Evolutionary conservation across 306 rosid genomes (phyloP), one percentile per base, ranked within the genome.

Genomic region (Clitoria ternatea): DNA sequence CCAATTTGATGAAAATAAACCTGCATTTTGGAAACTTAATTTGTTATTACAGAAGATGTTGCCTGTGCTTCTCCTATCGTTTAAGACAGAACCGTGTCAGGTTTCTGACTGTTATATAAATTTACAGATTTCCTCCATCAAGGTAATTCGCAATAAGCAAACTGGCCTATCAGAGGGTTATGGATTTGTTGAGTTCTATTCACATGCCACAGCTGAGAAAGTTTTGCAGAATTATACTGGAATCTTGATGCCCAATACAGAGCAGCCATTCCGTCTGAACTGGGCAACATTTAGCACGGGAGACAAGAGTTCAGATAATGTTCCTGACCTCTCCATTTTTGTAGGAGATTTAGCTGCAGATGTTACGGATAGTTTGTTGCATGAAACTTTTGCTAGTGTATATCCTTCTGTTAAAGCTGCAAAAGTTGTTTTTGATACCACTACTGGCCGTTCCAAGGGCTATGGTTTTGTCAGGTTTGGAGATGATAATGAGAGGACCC

Each of bases 281-380:
- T 95, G 99, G 99, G 99, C 99, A 1, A 79, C 97, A 61, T 91
- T 95, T 85, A 91, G 96, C 82, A 80, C 91, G 1, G 96, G 91
- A 63, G 97, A 95, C 65, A 91, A 89, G 88, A 86, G 86, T 63
- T 87, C 96, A 13, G 99, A 89, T 69, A 95, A 86, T 81, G 87
- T 82, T 75, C 91, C 99, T n/a, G 99, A 95, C 66, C 95, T 95
- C 73, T 95, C 99, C 56, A 91, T 95, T 71, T 95, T 95, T 67
- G 99, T 95, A 55, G 99, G 99, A 83, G 99, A 95, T 75, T 87
- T 95, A 88, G 97, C 99, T 32, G 87, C 97, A 61, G 99, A 95
- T 82, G 99, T 95, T 56, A 85, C 97, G 7, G 99, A 95, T 79
- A 82, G 85, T 66, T 53, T 89, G 78, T 81, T 95, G 87, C 89